Conservation (phyloP, 441 rosid species). For the Manihot esculenta region DNA sequence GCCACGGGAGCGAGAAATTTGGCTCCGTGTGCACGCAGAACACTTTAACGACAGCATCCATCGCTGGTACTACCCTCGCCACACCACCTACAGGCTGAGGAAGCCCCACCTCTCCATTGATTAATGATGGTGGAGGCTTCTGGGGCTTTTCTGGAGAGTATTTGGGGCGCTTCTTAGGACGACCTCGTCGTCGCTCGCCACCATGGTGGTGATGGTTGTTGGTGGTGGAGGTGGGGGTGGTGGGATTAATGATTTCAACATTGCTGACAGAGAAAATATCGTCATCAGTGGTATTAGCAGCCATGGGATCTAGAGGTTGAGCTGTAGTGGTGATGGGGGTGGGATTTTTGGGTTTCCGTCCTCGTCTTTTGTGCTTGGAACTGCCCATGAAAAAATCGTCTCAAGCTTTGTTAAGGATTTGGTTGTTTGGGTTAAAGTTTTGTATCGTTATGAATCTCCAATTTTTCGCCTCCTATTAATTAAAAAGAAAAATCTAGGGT, state of each 20-base stretch:
- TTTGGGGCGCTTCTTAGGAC: conserved; percentile 35
- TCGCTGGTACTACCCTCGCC: conserved; percentile 58
- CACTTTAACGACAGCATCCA: conserved; percentile 93
- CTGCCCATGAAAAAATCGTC: conserved; percentile 10
- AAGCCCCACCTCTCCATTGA: conserved; percentile 14
- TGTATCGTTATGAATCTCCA: background rate
- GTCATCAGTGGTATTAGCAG: conserved; percentile 24
- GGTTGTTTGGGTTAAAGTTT: background rate
- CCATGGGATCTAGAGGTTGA: conserved; percentile 34
- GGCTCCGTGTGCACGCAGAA: conserved; percentile 93
- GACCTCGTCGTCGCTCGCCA: conserved; percentile 21
- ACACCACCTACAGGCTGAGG: conserved; percentile 20
- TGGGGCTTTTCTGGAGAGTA: conserved; percentile 26
- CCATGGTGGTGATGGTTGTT: conserved; percentile 1
- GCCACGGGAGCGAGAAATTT: conserved; percentile 90
- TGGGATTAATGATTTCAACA: conserved; percentile 33
- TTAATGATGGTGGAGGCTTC: conserved; percentile 28
- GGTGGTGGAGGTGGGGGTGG: conserved; percentile 7
- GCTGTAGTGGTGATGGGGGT: conserved; percentile 13
- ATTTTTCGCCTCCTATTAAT: background rate
- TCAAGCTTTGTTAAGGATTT: background rate
- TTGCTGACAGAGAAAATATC: conserved; percentile 36
- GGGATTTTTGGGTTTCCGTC: conserved; percentile 43
- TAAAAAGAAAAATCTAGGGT: background rate
- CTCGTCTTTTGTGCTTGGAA: conserved; percentile 37